Base-by-base conservation (phyloP, 345 rosid genomes). In the Eucalyptus erythrocorys region DNA sequence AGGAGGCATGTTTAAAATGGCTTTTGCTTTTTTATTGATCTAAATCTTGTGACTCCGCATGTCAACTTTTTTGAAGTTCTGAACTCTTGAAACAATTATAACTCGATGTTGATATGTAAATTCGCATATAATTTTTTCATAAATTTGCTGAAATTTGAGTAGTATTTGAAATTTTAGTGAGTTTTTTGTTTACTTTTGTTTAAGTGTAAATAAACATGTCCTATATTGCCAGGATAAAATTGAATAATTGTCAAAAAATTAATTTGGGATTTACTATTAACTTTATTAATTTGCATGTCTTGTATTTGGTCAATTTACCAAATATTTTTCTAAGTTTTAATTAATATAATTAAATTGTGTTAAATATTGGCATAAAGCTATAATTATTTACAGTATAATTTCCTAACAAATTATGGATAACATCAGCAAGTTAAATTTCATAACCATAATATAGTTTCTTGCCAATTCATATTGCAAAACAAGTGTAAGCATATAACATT, bases 1-100 rank as follows among this genome's bases (percentile, higher is more conserved):
- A 5, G 11, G 24, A 11, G 26, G 24, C 2, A 0, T 8, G 24
- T 68, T 2, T 71, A 4, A 71, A 71, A 71, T 71, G 80, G 1
- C 42, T 17, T 17, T 68, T 16, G 34, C 8, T 9, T 17, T 61
- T 68, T 34, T 1, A 9, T 71, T 42, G 26, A 37, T 71, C 81
- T 37, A 71, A 37, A 71, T 71, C 81, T 71, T 10, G 14, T 19
- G 7, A 40, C 47, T 21, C 16, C 0, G 14, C 45, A 71, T 8
- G 2, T 71, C 7, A 2, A 21, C 27, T 71, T 19, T 37, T 32
- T 9, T 3, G 1, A 19, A 16, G 37, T 19, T 12, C 4, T 4
- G 1, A 76, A 37, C 27, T 22, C 84, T 76, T 10, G 27, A 37
- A 76, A 37, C 3, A 10, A 1, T 76, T 42, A 40, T 8, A 40